These are phyloP conservation scores for Clonostachys byssicola DNA, from an alignment of 2,329 filamentous ascomycete genomes.

Conservation along the genomic window DNA sequence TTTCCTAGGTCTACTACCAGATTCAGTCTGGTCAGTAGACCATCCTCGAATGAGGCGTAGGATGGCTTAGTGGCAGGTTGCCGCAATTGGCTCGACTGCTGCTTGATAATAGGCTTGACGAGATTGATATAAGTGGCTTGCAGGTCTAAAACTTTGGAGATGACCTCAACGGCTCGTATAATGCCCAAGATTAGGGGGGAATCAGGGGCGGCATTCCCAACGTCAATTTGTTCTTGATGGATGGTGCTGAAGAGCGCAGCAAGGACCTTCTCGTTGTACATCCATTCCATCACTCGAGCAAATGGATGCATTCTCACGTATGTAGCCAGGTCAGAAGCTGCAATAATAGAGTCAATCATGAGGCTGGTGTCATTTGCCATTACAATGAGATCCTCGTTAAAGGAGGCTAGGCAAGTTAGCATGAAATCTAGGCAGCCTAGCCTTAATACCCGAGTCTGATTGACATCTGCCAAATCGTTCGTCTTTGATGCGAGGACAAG, in stretches of 20 bases:
- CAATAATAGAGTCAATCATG: slow-evolving; percentile 70
- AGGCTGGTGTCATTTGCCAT: slow-evolving; percentile 77
- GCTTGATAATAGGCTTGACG: slow-evolving; percentile 73
- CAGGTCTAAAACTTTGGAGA: slow-evolving; percentile 77
- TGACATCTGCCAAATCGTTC: slow-evolving; percentile 59
- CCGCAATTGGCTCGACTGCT: slow-evolving; percentile 54
- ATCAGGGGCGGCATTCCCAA: slow-evolving; percentile 68
- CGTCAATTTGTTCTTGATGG: slow-evolving; percentile 69
- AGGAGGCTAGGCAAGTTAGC: slow-evolving; percentile 71
- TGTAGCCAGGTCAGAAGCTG: slow-evolving; percentile 66
- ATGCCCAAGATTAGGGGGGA: slow-evolving; percentile 80
- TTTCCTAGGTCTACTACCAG: slow-evolving; percentile 79
- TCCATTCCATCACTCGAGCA: slow-evolving; percentile 93
- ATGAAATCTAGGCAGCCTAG: slow-evolving; percentile 84
- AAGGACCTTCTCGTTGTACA: slow-evolving; percentile 90
- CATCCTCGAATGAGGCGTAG: slow-evolving; percentile 89
- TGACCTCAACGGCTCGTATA: slow-evolving; percentile 75
- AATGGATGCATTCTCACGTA: slow-evolving; percentile 93
- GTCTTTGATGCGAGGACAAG: slow-evolving; percentile 68
- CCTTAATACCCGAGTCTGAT: slow-evolving; percentile 69
- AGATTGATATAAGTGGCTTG: slow-evolving; percentile 91
- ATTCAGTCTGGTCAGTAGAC: slow-evolving; percentile 73
- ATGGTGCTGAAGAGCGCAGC: slow-evolving; percentile 73
- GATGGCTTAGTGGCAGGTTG: slow-evolving; percentile 62
- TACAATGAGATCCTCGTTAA: slow-evolving; percentile 90